These are phyloP conservation scores for Thermochaetoides thermophila DNA, from an alignment of 495 filamentous ascomycete species.

Conservation along the genomic window DNA sequence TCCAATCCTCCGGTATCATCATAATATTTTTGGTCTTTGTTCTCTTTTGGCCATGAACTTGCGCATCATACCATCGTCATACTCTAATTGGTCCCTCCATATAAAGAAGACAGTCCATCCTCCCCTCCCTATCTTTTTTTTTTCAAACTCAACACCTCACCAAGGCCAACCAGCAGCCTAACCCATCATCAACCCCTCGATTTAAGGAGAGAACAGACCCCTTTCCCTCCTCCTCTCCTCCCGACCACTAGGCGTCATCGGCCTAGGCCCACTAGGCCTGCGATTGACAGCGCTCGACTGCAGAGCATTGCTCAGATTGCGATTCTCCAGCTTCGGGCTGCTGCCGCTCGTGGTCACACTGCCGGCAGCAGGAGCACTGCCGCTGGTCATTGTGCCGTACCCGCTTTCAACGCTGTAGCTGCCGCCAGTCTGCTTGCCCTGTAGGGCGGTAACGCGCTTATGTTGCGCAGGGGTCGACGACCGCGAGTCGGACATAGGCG, in stretches of 20 bases:
- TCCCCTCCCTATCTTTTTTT: too few relatives aligned
- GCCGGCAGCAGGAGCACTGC: conserved; percentile 22
- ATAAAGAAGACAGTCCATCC: too few relatives aligned
- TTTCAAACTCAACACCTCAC: conserved; percentile 3
- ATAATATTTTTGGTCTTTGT: too few relatives aligned
- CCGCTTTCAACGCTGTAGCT: conserved; percentile 36
- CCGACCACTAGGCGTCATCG: conserved; percentile 31
- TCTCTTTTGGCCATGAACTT: too few relatives aligned
- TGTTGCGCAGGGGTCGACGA: conserved; percentile 17
- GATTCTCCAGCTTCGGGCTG: conserved; percentile 31
- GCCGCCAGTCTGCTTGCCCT: conserved; percentile 12
- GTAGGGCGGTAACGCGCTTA: conserved; percentile 27
- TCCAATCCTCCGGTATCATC: too few relatives aligned
- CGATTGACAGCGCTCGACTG: conserved; percentile 26
- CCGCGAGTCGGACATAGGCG: conserved; percentile 9
- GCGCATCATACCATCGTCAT: too few relatives aligned
- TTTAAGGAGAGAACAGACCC: conserved; percentile 5
- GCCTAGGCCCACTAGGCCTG: conserved; percentile 35
- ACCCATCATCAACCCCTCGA: background rate
- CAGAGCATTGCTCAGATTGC: conserved; percentile 30
- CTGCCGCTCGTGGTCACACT: conserved; percentile 18
- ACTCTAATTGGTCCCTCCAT: too few relatives aligned
- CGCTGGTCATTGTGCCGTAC: conserved; percentile 32
- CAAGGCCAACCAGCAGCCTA: background rate
- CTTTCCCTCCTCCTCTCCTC: conserved; percentile 37